Evolutionary conservation across 1,139 yeast genomes (phyloP), one percentile per base, ranked within the genome.

Genomic region (Wickerhamomyces sp.): DNA sequence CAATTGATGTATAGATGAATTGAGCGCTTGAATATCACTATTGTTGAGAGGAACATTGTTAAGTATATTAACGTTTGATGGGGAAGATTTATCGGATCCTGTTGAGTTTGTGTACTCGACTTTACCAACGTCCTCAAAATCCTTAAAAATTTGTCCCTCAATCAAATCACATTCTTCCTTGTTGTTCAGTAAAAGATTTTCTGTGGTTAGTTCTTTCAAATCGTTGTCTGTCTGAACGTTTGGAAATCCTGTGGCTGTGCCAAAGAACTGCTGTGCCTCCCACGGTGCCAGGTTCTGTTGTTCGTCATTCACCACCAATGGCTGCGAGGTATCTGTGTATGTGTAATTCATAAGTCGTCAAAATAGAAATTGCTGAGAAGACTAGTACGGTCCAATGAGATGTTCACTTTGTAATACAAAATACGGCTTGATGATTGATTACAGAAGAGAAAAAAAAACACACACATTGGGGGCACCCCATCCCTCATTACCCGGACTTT

Each of bases 11-110:
- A 40, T 36, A 16, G 19, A 26, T 2, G 25, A 26, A 14, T 44
- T 44, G 9, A 39, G 12, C 2, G 18, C 11, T 20, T 28, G 26
- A 10, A 42, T 6, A 18, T 42, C 46, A 21, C 36, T 36, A 2
- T 14, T 15, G 5, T 36, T 35, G n/a, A 41, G 23, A 3, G 45
- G 42, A 6, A 38, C 27, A 26, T 33, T 41, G 27, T 35, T 36
- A 19, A 39, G 29, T n/a, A n/a, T n/a, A n/a, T n/a, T n/a, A 8
- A 40, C 32, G 3, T 31, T 35, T 7, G 43, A 35, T 1, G 48
- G 44, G 1, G 44, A 39, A n/a, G 46, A 29, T 28, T 34, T 34
- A 12, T 36, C 40, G 6, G 43, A 37, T 12, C 32, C 35, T 17
- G 26, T 32, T 3, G 40, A 31, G 3, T n/a, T 23, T 12, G 31